Evolutionary conservation across 1,139 yeast genomes (phyloP), one percentile per base, ranked within the genome.

Genomic region (Pichia norvegensis): DNA sequence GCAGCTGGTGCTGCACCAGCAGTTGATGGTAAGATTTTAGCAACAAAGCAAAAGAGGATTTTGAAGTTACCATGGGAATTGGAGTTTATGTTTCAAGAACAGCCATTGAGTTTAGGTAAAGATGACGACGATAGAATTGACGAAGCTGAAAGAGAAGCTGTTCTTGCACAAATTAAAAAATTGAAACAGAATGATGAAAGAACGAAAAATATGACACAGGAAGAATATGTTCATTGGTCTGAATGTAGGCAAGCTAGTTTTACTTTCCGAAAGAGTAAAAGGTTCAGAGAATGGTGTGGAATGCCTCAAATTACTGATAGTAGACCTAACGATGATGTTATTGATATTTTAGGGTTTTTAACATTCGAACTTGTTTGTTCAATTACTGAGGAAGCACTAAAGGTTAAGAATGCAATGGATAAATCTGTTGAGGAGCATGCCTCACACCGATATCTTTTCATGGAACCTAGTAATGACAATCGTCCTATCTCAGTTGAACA

Each of bases 231-330:
- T 17, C 98, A 94, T 63, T 92, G 97, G 97, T 85, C 95, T 14
- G 99, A 92, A 62, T 92, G 98, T 67, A 78, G 99, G 54, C 98
- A 92, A 63, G 98, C 98, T 1, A 82, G 95, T 47, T 94, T 92
- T 62, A 94, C 98, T 0, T 92, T 88, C 59, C 74, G 97, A 57
- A 92, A 94, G 63, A 86, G 85, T 17, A 87, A 90, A 62, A 71
- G 97, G 59, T 92, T 92, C 61, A 76, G 95, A 59, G 99, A 92
- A 61, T 92, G 98, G 98, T 94, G 95, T 8, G 95, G 94, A 19
- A 78, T 92, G 43, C 68, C 87, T 0, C 84, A 80, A 47, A 67
- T 94, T 41, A 84, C 95, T 19, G 98, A 94, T 53, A 79, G 94
- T 20, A 78, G 94, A 57, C 96, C 97, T 3, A 86, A 85, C 60